A percentile compares a stretch with the other conserved stretches of the same genome.
phyloP scores from a whole-genome alignment of 2,329 filamentous ascomycete genomes.

The Fusarium sp. region DNA sequence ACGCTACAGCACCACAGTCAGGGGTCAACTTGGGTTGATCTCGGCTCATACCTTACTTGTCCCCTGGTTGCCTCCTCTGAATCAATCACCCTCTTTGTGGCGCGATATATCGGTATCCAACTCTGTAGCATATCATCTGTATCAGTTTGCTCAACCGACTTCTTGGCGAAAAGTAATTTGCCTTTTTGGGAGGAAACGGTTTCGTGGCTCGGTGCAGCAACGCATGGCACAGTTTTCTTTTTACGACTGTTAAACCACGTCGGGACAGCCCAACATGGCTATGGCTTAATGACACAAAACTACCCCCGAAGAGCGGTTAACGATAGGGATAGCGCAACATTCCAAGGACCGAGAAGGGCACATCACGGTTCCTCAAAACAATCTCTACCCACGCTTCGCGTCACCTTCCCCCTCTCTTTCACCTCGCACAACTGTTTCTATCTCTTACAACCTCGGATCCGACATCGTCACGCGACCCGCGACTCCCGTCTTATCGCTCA shows the following conservation, averaged over 20 bases:
- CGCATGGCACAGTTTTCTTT: slow-evolving; percentile 34
- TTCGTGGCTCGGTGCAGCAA: slow-evolving; percentile 33
- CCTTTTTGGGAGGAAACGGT: slow-evolving; percentile 27
- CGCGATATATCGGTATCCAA: slow-evolving; percentile 33
- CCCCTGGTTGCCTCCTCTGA: slow-evolving; percentile 25
- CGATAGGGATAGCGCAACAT: slow-evolving; percentile 36
- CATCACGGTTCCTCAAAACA: slow-evolving; percentile 45
- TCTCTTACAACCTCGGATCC: slow-evolving; percentile 38
- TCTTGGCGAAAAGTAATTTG: slow-evolving; percentile 33
- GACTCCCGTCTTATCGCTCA: slow-evolving; percentile 42
- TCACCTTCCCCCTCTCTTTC: slow-evolving; percentile 41
- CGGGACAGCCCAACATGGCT: slow-evolving; percentile 37
- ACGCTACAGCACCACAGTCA: slow-evolving; percentile 12
- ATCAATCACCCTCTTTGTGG: slow-evolving; percentile 39
- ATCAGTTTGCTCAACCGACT: slow-evolving; percentile 31
- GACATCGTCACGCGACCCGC: slow-evolving; percentile 37
- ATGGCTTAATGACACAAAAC: slow-evolving; percentile 44
- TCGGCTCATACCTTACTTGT: slow-evolving; percentile 17
- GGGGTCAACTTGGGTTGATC: slow-evolving; percentile 18
- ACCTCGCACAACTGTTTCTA: slow-evolving; percentile 41
- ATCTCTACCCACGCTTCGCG: slow-evolving; percentile 45
- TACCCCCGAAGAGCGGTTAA: slow-evolving; percentile 36
- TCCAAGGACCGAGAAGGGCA: slow-evolving; percentile 45
- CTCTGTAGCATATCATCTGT: slow-evolving; percentile 37
- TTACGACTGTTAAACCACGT: slow-evolving; percentile 39